Evolutionary conservation across 2,329 filamentous ascomycete species (phyloP).

Genomic region (Scorias spongiosa): DNA sequence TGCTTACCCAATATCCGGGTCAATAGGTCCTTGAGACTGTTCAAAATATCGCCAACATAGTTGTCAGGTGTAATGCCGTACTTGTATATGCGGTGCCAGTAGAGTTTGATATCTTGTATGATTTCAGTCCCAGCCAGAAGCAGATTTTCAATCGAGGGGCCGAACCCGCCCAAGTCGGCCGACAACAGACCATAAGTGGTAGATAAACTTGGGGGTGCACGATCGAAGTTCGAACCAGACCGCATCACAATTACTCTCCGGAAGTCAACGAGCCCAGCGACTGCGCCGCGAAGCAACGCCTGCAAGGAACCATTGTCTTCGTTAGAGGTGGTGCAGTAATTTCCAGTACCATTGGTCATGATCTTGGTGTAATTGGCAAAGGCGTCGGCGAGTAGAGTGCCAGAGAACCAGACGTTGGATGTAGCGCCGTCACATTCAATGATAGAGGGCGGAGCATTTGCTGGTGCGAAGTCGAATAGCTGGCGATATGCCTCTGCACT

Average conservation of each 20-base stretch:
- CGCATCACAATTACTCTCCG: constrained; percentile 21
- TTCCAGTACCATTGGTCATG: constrained; percentile 21
- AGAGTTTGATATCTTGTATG: constrained; percentile 43
- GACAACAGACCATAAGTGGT: constrained; percentile 46
- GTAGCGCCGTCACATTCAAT: constrained; percentile 20
- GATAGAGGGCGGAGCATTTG: constrained; percentile 13
- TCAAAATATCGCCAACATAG: constrained; percentile 57
- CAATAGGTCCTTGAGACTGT: constrained; percentile 47
- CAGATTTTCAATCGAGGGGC: constrained; percentile 49
- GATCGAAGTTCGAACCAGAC: constrained; percentile 53
- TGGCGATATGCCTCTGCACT: constrained; percentile 16
- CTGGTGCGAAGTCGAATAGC: constrained; percentile 15
- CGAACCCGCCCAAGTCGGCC: constrained; percentile 46
- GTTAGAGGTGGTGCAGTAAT: constrained; percentile 22
- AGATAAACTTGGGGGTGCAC: constrained; percentile 42
- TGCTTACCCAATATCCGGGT: constrained; percentile 50
- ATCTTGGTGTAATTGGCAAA: constrained; percentile 18
- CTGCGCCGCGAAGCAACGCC: constrained; percentile 17
- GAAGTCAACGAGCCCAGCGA: constrained; percentile 18
- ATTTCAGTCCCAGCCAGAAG: constrained; percentile 50
- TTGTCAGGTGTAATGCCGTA: constrained; percentile 42
- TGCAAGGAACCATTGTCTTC: constrained; percentile 24
- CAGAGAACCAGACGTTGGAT: constrained; percentile 18
- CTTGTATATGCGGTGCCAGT: constrained; percentile 44
- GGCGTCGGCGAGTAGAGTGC: constrained; percentile 15